These are phyloP conservation scores for Fusarium luffae DNA, from an alignment of 2,329 filamentous ascomycete genomes.

Conservation along the genomic window DNA sequence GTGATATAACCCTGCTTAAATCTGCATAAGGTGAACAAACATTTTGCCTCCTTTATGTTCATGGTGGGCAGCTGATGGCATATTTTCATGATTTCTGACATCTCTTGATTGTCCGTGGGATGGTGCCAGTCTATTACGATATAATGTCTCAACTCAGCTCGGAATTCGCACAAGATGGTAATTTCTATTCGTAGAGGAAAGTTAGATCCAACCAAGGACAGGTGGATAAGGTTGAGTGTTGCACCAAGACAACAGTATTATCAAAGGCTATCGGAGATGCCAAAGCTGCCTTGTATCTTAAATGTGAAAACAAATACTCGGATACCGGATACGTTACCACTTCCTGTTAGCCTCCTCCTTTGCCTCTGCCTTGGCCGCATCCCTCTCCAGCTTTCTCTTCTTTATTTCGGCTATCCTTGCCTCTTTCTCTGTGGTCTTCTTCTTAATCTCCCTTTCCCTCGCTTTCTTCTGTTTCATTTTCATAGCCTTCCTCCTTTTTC, in stretches of 20 bases:
- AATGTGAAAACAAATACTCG: not conserved
- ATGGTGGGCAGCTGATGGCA: not conserved
- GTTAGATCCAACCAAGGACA: rapidly evolving
- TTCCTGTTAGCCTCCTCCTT: not conserved
- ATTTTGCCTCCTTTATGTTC: not conserved
- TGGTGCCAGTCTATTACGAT: not conserved
- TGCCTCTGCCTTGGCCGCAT: not conserved
- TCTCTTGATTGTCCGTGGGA: not conserved
- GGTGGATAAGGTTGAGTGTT: not conserved
- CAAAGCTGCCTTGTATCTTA: not conserved
- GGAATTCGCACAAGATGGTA: not conserved
- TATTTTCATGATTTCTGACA: not conserved
- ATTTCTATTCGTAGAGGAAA: not conserved
- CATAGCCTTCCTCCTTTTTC: not conserved
- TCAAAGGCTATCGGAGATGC: not conserved
- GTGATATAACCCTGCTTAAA: not conserved
- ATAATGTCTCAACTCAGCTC: not conserved
- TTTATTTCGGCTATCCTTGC: not conserved
- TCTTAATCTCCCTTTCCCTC: not conserved
- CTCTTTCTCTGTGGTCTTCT: not conserved
- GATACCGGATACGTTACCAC: not conserved
- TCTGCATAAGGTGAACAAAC: not conserved
- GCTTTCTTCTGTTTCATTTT: not conserved
- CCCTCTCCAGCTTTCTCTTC: not conserved
- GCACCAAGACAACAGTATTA: not conserved